phyloP scores from a whole-genome alignment of 2,329 filamentous ascomycete species.

The Juglanconis oblonga region DNA sequence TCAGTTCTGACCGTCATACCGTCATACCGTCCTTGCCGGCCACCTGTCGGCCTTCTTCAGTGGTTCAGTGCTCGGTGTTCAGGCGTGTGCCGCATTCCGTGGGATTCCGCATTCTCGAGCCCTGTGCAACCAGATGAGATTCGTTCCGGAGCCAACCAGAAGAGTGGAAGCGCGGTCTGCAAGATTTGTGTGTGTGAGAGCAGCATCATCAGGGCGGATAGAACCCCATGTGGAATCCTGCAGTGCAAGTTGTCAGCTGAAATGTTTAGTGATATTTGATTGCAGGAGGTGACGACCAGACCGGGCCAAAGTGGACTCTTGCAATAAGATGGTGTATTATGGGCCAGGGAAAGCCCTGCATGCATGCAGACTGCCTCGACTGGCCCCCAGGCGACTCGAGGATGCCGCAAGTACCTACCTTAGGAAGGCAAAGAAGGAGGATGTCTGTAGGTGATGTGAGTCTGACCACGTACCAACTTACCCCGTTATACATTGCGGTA shows the following conservation, averaged over 20 bases:
- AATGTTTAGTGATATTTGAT: constrained; percentile 12
- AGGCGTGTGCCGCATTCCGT: not conserved
- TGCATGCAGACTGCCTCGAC: not conserved
- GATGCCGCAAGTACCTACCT: no score
- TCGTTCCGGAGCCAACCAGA: not conserved
- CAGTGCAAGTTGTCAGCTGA: constrained; percentile 17
- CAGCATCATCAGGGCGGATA: not conserved
- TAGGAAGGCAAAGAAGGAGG: not conserved
- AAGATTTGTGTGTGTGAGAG: not conserved
- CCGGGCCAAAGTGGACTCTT: not conserved
- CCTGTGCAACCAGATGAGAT: not conserved
- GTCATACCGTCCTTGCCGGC: no score
- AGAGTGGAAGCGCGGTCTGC: not conserved
- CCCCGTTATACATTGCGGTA: no score
- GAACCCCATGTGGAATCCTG: constrained; percentile 15
- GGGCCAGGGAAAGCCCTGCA: not conserved
- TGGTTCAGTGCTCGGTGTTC: no score
- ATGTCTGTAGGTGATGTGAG: no score
- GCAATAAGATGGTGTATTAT: not conserved
- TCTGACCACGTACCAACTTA: no score
- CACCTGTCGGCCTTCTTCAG: no score
- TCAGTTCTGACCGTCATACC: no score
- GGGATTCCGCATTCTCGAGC: constrained; percentile 3
- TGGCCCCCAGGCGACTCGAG: no score
- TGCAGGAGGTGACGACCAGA: constrained; percentile 14